Evolutionary conservation across 129 eudicot species (phyloP).

Genomic region (Saussurea involucrata): DNA sequence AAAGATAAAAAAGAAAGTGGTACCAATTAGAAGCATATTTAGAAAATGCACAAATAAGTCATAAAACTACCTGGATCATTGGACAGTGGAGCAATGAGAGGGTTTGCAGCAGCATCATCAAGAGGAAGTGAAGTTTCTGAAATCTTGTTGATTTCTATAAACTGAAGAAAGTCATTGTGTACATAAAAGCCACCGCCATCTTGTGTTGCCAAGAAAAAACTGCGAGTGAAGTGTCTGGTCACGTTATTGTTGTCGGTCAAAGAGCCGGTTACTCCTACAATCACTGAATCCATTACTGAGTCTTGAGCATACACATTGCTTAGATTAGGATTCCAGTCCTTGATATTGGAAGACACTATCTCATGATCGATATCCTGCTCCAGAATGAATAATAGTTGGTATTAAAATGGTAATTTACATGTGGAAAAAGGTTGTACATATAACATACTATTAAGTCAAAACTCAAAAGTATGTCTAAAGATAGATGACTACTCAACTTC

Average conservation of each 20-base stretch:
- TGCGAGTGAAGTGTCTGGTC: constrained; percentile 28
- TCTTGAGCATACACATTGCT: constrained; percentile 35
- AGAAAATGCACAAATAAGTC: not conserved
- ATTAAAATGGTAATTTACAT: not conserved
- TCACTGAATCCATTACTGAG: constrained; percentile 24
- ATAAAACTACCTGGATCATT: constrained; percentile 20
- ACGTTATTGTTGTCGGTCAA: constrained; percentile 23
- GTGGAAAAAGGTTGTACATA: not conserved
- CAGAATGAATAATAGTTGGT: constrained; percentile 1
- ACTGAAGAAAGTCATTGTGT: constrained; percentile 31
- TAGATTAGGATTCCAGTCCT: constrained; percentile 29
- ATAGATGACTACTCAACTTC: not conserved
- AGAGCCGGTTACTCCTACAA: constrained; percentile 30
- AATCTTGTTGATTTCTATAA: not conserved
- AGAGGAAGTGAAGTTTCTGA: constrained; percentile 4
- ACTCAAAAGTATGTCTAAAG: not conserved
- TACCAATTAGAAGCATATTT: constrained; percentile 5
- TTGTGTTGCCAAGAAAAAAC: constrained; percentile 40
- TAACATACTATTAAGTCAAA: not conserved
- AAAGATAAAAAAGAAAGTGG: not conserved
- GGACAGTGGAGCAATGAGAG: not conserved
- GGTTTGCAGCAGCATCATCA: constrained; percentile 2
- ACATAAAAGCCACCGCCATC: constrained; percentile 39
- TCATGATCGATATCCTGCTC: constrained; percentile 33
- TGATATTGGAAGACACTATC: constrained; percentile 20